phyloP scores from a whole-genome alignment of 2,329 filamentous ascomycete genomes.

The Ophiostoma populinum region DNA sequence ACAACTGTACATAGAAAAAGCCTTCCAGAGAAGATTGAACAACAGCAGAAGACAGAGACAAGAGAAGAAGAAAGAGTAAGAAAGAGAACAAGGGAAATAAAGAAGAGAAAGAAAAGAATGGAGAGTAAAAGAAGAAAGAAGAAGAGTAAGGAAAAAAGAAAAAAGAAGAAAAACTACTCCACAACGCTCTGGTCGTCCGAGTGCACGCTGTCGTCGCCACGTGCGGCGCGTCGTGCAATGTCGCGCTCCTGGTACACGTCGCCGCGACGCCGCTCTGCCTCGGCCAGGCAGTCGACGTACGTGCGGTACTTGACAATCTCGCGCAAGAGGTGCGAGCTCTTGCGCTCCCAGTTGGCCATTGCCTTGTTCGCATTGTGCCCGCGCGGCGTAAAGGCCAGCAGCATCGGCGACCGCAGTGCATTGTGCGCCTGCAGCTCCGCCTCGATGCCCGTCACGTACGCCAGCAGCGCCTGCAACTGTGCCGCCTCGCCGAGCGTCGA shows the following conservation, averaged over 20 bases:
- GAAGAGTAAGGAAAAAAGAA: not conserved
- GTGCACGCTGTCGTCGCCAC: constrained; percentile 18
- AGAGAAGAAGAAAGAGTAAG: not conserved
- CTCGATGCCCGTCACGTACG: constrained; percentile 75
- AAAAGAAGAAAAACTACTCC: not conserved
- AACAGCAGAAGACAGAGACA: not conserved
- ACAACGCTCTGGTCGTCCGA: constrained; percentile 3
- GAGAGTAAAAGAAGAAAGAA: not conserved
- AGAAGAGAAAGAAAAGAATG: not conserved
- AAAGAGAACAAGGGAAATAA: not conserved
- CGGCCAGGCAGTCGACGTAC: constrained; percentile 72
- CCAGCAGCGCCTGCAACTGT: constrained; percentile 56
- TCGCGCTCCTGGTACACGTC: constrained; percentile 51
- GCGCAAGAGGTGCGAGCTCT: constrained; percentile 74
- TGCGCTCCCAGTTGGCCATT: constrained; percentile 94
- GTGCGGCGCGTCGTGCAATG: constrained; percentile 29
- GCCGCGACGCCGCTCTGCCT: constrained; percentile 50
- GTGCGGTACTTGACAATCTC: constrained; percentile 96
- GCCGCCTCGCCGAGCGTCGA: constrained; percentile 63
- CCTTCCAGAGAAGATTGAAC: not conserved
- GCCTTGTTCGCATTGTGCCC: constrained; percentile 67
- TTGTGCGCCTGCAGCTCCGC: constrained; percentile 77
- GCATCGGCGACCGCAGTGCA: constrained; percentile 70
- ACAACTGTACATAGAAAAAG: not conserved
- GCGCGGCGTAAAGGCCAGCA: constrained; percentile 73